These are phyloP conservation scores for Tetrahymena thermophila DNA, from an alignment of 73 alveolate species.

Conservation along the genomic window DNA sequence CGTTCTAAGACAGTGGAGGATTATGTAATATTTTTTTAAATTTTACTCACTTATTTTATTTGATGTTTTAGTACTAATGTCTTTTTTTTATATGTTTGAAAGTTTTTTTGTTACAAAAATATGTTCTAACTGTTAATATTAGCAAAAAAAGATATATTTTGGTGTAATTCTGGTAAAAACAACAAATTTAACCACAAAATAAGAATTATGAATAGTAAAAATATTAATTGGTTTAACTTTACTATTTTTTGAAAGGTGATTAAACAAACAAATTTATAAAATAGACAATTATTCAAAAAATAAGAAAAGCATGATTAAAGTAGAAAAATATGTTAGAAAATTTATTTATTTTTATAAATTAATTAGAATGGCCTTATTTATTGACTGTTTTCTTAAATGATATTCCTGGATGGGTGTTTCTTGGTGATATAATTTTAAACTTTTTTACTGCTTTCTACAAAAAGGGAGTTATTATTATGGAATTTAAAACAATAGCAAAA, in stretches of 20 bases:
- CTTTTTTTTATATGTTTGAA: too few relatives aligned
- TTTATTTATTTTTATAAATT: background rate
- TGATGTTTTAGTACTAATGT: too few relatives aligned
- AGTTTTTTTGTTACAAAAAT: too few relatives aligned
- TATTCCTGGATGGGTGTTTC: slow-evolving; percentile 25
- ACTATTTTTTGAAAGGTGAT: background rate
- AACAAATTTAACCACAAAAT: background rate
- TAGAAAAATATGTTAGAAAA: background rate
- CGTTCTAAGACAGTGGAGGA: background rate
- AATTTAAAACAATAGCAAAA: background rate
- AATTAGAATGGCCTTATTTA: background rate
- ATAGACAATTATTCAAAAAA: too few relatives aligned
- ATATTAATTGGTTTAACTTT: background rate
- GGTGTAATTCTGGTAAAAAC: background rate
- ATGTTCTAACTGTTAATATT: background rate
- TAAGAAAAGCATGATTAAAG: background rate
- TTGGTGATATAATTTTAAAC: slow-evolving; percentile 16
- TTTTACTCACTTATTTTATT: background rate
- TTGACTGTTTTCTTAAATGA: slow-evolving; percentile 2
- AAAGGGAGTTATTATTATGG: slow-evolving; percentile 20
- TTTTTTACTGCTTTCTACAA: slow-evolving; percentile 29
- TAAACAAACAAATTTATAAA: too few relatives aligned
- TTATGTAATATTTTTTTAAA: background rate
- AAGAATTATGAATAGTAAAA: too few relatives aligned
- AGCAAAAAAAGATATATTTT: background rate